phyloP scores from a whole-genome alignment of 2,329 filamentous ascomycete species.

The Chaetomiaceae sp. region DNA sequence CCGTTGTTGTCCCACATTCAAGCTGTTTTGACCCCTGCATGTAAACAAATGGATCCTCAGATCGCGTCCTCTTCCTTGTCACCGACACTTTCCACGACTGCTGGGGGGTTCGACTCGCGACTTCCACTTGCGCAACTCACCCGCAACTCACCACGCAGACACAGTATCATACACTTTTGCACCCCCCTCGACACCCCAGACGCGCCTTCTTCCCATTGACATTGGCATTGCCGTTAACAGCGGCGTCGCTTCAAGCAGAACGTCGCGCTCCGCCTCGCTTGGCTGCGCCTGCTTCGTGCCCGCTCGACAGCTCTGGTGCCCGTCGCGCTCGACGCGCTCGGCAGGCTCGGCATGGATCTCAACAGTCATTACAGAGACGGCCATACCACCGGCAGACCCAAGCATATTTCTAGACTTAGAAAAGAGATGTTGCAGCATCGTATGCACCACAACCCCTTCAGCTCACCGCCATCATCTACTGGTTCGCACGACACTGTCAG shows the following conservation, averaged over 20 bases:
- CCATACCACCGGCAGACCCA: constrained; percentile 20
- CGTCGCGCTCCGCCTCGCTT: neutral
- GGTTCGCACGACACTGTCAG: constrained; percentile 52
- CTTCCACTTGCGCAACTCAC: constrained; percentile 1
- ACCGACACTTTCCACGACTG: constrained; percentile 3
- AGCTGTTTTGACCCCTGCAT: constrained; percentile 14
- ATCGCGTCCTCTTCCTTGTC: constrained; percentile 16
- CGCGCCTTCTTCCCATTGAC: neutral
- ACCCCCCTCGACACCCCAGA: neutral
- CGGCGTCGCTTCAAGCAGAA: neutral
- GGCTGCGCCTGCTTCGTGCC: constrained; percentile 9
- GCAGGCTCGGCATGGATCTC: constrained; percentile 22
- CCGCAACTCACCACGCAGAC: neutral
- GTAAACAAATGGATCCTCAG: constrained; percentile 18
- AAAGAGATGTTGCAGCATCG: constrained; percentile 46
- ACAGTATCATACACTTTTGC: constrained; percentile 1
- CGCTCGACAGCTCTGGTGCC: neutral
- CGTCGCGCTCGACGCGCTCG: constrained; percentile 18
- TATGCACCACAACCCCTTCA: constrained; percentile 48
- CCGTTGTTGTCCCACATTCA: constrained; percentile 9
- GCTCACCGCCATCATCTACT: constrained; percentile 52
- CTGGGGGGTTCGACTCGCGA: constrained; percentile 4
- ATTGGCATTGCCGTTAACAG: neutral
- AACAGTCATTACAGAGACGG: constrained; percentile 22
- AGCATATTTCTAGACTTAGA: constrained; percentile 26